Evolutionary conservation across 2,329 filamentous ascomycete genomes (phyloP).

Genomic region (Diplodia corticola): DNA sequence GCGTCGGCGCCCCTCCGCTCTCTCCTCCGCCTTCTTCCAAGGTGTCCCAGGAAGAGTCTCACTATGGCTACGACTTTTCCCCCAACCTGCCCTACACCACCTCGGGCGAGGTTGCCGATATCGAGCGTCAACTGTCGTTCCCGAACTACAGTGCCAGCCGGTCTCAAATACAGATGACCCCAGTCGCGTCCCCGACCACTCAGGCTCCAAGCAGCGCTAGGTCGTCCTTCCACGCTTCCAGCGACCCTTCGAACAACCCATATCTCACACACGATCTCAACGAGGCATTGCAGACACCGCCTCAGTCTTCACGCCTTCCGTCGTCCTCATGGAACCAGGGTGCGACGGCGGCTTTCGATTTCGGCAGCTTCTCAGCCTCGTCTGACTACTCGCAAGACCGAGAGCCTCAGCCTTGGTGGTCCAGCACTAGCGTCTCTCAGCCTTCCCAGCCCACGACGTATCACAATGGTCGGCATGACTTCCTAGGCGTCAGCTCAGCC

Average conservation of each 20-base stretch:
- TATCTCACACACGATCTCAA: slow-evolving; percentile 28
- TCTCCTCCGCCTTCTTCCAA: slow-evolving; percentile 35
- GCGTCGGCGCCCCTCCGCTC: slow-evolving; percentile 42
- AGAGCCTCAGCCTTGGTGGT: slow-evolving; percentile 36
- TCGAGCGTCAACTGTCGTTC: slow-evolving; percentile 14
- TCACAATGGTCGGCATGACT: slow-evolving; percentile 26
- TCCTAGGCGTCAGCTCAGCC: slow-evolving; percentile 22
- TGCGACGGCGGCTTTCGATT: slow-evolving; percentile 33
- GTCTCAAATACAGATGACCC: slow-evolving; percentile 20
- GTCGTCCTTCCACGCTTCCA: slow-evolving; percentile 27
- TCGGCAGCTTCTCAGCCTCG: slow-evolving; percentile 34
- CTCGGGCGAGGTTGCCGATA: slow-evolving; percentile 7
- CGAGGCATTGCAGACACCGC: slow-evolving; percentile 40
- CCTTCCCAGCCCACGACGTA: slow-evolving; percentile 27
- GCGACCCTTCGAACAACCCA: slow-evolving; percentile 28
- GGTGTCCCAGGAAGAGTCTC: slow-evolving; percentile 30
- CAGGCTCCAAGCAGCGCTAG: slow-evolving; percentile 9
- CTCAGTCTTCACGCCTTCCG: slow-evolving; percentile 34
- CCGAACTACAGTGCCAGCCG: background rate
- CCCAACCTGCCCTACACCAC: slow-evolving; percentile 3
- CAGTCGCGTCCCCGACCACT: slow-evolving; percentile 18
- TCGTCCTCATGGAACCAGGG: slow-evolving; percentile 36
- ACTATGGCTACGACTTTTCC: slow-evolving; percentile 28
- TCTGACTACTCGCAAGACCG: slow-evolving; percentile 29
- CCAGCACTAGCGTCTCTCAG: slow-evolving; percentile 25